Evolutionary conservation across 192 early-diverging fungal genomes (phyloP).

Genomic region (Gryganskiella cystojenkinii): DNA sequence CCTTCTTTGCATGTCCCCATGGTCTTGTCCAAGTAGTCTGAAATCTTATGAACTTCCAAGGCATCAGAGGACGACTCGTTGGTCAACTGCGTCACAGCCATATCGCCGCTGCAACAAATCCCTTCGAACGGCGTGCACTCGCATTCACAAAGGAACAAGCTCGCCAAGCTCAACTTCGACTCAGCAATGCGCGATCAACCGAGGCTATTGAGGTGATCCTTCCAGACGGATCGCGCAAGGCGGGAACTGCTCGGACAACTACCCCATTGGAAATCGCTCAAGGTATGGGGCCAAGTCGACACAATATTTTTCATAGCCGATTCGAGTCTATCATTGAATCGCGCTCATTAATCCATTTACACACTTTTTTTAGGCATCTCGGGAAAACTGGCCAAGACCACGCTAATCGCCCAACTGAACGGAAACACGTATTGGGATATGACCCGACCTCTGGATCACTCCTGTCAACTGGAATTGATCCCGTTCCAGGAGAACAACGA

Average conservation of each 20-base stretch:
- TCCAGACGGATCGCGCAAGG: conserved; percentile 33
- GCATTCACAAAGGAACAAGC: conserved; percentile 33
- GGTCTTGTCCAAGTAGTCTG: too few species aligned
- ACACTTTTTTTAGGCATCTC: conserved; percentile 37
- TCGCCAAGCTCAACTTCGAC: conserved; percentile 9
- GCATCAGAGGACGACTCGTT: too few species aligned
- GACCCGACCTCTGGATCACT: conserved; percentile 56
- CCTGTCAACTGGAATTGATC: conserved; percentile 54
- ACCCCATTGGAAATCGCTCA: conserved; percentile 66
- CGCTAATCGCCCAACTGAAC: conserved; percentile 60
- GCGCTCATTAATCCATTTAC: not conserved
- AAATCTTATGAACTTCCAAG: too few species aligned
- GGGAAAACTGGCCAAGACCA: conserved; percentile 59
- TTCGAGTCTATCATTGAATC: not conserved
- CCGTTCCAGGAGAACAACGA: conserved; percentile 55
- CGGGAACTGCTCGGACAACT: conserved; percentile 25
- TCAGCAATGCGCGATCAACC: not conserved
- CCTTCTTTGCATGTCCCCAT: too few species aligned
- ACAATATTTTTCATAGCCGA: not conserved
- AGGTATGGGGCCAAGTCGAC: conserved; percentile 27
- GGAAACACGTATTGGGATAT: conserved; percentile 61
- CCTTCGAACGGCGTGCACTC: conserved; percentile 36
- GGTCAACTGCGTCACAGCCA: too few species aligned
- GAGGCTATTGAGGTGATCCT: conserved; percentile 32
- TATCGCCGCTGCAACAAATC: conserved; percentile 11